Evolutionary conservation across 176 grass and related monocot species (phyloP), one percentile per base, ranked within the genome.

Genomic region (Bolboschoenus planiculmis): DNA sequence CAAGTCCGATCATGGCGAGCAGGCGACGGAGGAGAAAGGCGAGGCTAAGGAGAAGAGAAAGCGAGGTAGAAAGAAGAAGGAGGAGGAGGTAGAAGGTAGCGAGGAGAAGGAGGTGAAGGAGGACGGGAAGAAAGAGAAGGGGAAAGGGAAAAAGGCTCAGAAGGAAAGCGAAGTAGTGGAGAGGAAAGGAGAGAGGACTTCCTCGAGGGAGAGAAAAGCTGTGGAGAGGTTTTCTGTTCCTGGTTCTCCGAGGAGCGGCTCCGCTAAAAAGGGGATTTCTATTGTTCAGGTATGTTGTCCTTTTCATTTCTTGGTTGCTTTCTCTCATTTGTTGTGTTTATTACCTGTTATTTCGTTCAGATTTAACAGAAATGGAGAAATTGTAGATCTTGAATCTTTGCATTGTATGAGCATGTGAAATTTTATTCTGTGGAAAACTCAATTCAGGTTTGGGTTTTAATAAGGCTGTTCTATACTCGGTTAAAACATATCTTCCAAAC

Each of bases 201-300:
- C 92, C 3, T 95, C 93, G 55, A 87, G 96, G 85, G 92, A 94
- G 92, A 81, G 92, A 60, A 98, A 93, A 86, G 86, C 92, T 2
- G 97, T 99, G 23, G 97, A 99, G 89, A 78, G 97, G 83, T 99
- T 90, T 86, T 66, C 97, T 33, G 89, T 87, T 62, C 82, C 88
- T 20, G 59, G 56, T 33, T 64, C 93, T 54, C 93, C 88, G 4
- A 88, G 86, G 68, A 46, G 44, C 40, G 59, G 74, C 1, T 66
- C 89, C 26, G 63, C 31, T 35, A 95, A 91, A 73, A 99, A 99
- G 83, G 47, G 85, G 59, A 57, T 87, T 57, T 82, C 82, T 10
- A 95, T 99, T 14, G 70, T 91, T 44, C 82, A 99, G 93, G 97
- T 96, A 44, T 31, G 16, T 31, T 31, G 16, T 51, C 16, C 61